Evolutionary conservation across 306 rosid species (phyloP), one percentile per base, ranked within the genome.

Genomic region (Crotalaria pallida): DNA sequence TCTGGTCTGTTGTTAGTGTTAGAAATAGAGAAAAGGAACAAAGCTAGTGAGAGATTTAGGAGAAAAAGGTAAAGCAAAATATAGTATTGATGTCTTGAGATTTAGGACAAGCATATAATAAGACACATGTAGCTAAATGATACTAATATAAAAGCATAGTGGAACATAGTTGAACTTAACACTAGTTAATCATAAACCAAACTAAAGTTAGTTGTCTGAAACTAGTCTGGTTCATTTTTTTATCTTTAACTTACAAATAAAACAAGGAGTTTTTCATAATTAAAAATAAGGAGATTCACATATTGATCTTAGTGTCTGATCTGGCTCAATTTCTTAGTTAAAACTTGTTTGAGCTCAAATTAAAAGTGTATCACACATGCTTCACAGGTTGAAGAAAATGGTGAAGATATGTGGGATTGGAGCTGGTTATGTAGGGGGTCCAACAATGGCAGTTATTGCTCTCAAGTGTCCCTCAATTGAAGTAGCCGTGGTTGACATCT

Each of bases 351-450:
- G 62, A 77, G 33, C 29, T 68, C 17, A 76, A 76, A 50, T 38
- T 52, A 65, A 76, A 68, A 60, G 26, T 43, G 57, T 44, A 31
- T 16, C 29, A 63, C 45, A 55, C 60, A 52, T 21, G 50, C 22
- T 38, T 44, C 24, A 33, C 72, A 76, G 79, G 79, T 66, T 77
- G 56, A 61, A 67, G 61, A 77, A 82, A 75, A 90, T 91, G 96
- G 84, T 91, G 78, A 88, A 91, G 86, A 83, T 91, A 13, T 91
- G 92, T 66, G 91, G 97, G 71, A 86, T 91, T 72, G 96, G 97
- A 67, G 97, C 96, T 7, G 97, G 97, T 5, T 91, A 88, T 27
- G 92, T 91, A 6, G 96, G 96, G 22, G 96, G 97, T 47, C 97
- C 97, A 3, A 88, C 96, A 17, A 91, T 88, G 96, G 92, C 92